Conservation (phyloP, 169 alveolate species). For the Fabrea salina region DNA sequence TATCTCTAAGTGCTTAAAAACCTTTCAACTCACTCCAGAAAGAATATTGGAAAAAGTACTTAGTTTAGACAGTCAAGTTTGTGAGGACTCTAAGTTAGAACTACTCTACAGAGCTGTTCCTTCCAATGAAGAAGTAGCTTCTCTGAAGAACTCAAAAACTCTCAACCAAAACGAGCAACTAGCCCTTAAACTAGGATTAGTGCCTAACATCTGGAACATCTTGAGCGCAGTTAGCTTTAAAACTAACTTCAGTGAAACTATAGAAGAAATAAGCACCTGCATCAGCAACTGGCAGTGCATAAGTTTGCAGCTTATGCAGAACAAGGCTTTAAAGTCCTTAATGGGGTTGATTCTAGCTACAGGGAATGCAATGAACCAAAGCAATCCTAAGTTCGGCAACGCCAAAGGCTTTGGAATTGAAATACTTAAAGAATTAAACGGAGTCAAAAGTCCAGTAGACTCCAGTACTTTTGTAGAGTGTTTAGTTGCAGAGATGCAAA, state of each 20-base stretch:
- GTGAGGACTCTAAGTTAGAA: not conserved
- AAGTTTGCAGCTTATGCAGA: not conserved
- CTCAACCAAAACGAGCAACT: not conserved
- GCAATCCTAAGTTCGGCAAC: not conserved
- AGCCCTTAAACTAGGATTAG: not conserved
- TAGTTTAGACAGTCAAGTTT: not conserved
- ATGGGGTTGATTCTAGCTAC: not conserved
- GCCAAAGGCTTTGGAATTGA: constrained; percentile 14
- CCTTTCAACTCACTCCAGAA: not conserved
- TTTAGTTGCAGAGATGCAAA: not conserved
- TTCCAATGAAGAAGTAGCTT: not conserved
- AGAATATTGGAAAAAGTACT: not conserved
- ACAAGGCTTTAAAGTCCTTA: not conserved
- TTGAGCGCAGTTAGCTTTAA: not conserved
- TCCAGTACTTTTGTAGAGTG: not conserved
- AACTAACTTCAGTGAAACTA: not conserved
- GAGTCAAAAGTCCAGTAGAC: not conserved
- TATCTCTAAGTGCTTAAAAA: not conserved
- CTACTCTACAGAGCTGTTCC: not conserved
- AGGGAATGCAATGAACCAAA: not conserved
- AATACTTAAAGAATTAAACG: not conserved
- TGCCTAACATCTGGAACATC: not conserved
- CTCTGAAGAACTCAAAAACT: not conserved
- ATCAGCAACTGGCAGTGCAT: not conserved
- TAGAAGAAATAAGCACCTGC: not conserved